Conservation (phyloP, 805 yeast genomes). For the Maudiozyma pseudohumilis region DNA sequence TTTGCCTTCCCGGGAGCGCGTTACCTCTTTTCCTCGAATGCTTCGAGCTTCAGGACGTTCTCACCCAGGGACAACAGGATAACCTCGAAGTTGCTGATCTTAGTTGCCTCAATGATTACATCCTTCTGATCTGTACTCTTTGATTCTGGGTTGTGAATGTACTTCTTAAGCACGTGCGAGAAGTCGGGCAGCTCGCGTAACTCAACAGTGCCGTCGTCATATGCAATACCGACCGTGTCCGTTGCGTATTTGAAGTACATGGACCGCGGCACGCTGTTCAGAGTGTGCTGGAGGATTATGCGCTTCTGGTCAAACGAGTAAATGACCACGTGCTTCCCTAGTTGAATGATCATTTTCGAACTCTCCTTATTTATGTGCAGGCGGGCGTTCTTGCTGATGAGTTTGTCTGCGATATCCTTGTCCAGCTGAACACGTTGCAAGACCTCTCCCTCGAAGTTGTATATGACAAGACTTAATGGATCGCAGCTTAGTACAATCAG, state of each 20-base stretch:
- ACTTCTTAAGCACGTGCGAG: slow-evolving; percentile 7
- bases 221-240: slow-evolving; percentile 13
- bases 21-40: slow-evolving; percentile 2
- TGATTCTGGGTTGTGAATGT: slow-evolving; percentile 10
- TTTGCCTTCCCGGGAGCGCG: too few species aligned
- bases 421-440: slow-evolving; percentile 19
- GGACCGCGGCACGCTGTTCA: slow-evolving; percentile 7
- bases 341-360: slow-evolving; percentile 23
- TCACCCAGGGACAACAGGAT: slow-evolving; percentile 8
- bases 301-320: slow-evolving; percentile 28
- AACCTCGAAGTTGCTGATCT: slow-evolving; percentile 3
- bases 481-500: slow-evolving; percentile 17
- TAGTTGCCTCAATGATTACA: slow-evolving; percentile 7
- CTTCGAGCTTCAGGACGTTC: slow-evolving; percentile 9
- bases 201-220: slow-evolving; percentile 17
- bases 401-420: slow-evolving; percentile 7
- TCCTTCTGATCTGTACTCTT: neutral
- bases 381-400: slow-evolving; percentile 3
- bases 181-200: slow-evolving; percentile 19
- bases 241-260: slow-evolving; percentile 10
- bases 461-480: slow-evolving; percentile 19
- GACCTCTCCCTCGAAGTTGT: slow-evolving; percentile 22
- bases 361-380: slow-evolving; percentile 22
- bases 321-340: slow-evolving; percentile 13
- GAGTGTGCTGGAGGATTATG: slow-evolving; percentile 11